Evolutionary conservation across 176 grass and related monocot genomes (phyloP).

Genomic region (Leersia perrieri): DNA sequence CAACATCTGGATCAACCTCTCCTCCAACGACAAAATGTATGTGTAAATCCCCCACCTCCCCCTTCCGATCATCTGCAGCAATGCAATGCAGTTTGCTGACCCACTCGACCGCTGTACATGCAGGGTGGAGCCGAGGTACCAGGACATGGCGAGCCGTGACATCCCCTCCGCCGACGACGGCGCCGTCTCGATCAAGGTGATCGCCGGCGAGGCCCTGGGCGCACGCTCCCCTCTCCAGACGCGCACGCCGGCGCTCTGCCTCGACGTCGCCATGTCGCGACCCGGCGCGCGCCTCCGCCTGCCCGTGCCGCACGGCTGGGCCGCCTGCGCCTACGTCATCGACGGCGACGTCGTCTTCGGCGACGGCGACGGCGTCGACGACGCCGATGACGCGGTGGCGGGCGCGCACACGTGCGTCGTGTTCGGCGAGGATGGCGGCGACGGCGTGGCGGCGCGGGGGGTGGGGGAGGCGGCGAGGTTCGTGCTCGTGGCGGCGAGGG

Average conservation of each 20-base stretch:
- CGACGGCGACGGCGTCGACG: neutral
- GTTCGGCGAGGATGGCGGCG: constrained; percentile 37
- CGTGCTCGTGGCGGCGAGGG: constrained; percentile 56
- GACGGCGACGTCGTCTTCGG: constrained; percentile 60
- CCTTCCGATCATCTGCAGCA: no score
- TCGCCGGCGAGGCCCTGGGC: constrained; percentile 73
- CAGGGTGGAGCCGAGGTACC: constrained; percentile 84
- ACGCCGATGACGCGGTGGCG: neutral
- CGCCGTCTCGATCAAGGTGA: constrained; percentile 70
- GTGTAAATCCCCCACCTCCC: neutral
- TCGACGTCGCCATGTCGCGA: constrained; percentile 69
- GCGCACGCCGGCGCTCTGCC: constrained; percentile 60
- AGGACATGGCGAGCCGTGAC: constrained; percentile 64
- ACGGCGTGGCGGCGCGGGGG: constrained; percentile 38
- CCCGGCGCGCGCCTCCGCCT: constrained; percentile 45
- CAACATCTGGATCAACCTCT: constrained; percentile 83
- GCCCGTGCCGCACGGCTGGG: constrained; percentile 59
- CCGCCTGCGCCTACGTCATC: constrained; percentile 66
- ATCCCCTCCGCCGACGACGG: constrained; percentile 48
- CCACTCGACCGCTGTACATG: neutral
- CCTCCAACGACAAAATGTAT: constrained; percentile 86
- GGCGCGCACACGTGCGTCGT: constrained; percentile 53
- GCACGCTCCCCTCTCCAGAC: constrained; percentile 55
- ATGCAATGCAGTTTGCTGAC: neutral
- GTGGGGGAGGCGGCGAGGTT: constrained; percentile 25